Base-by-base conservation (phyloP, 2,329 filamentous ascomycete species). In the Fusarium mangiferae region DNA sequence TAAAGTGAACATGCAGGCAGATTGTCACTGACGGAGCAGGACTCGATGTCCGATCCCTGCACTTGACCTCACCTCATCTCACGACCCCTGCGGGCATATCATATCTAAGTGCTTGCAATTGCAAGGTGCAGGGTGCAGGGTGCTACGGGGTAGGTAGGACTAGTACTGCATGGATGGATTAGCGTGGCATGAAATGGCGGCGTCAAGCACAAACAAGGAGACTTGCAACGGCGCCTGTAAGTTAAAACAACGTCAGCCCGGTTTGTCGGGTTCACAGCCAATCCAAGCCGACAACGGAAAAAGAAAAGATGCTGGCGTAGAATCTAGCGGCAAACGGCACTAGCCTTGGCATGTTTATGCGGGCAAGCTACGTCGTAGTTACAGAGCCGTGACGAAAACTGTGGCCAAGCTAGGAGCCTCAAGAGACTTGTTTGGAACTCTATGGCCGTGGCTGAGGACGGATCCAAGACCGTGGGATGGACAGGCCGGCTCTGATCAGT, bases 401-500 rank as follows among this genome's bases (percentile, higher is more conserved):
- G 12, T 36, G n/a, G 28, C 62, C 14, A 42, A 38, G 30, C 30
- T 65, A 11, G 28, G 33, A 33, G 48, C 49, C 36, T 48, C 49
- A 12, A 22, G 26, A 30, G 56, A 46, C 30, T 41, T 33, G 30
- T 13, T 2, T 28, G n/a, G 35, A 30, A 63, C 36, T 20, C 35
- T 38, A 22, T 22, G 30, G 48, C 58, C 46, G 26, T 48, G 28
- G 41, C 46, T 66, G 17, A 44, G 12, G 33, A 14, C 20, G 42
- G 36, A 42, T 28, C 68, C 42, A 22, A 60, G 38, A 24, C 42
- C 5, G 26, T 33, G 59, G 59, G 42, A 46, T 57, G 26, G 7
- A 20, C 14, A 24, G n/a, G 30, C 45, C 20, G 7, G 14, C 10
- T 35, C 42, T 64, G 49, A 68, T 63, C 62, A 74, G 38, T 74